Evolutionary conservation across 2,329 filamentous ascomycete species (phyloP).

Genomic region (Arthrobotrys sphaeroides): DNA sequence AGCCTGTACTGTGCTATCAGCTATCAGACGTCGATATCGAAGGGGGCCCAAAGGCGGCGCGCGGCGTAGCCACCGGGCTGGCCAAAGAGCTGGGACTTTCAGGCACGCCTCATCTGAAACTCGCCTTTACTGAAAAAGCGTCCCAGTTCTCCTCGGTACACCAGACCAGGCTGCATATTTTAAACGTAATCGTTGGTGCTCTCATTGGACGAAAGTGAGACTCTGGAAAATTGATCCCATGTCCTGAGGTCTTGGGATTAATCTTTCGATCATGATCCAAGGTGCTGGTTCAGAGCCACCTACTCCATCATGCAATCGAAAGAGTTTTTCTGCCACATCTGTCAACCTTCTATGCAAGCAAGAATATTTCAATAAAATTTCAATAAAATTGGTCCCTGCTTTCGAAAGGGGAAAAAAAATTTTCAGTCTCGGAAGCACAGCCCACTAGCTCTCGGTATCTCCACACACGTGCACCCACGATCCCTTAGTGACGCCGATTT

Average conservation of each 20-base stretch:
- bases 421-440: slow-evolving; percentile 35
- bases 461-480: slow-evolving; percentile 8
- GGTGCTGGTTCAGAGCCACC: slow-evolving; percentile 11
- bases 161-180: slow-evolving; percentile 27
- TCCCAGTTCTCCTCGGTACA: slow-evolving; percentile 7
- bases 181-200: slow-evolving; percentile 41
- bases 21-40: slow-evolving; percentile 8
- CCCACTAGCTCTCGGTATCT: slow-evolving; percentile 23
- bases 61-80: neutral
- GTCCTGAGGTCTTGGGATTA: slow-evolving; percentile 25
- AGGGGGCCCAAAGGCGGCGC: too few species aligned
- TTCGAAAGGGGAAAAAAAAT: slow-evolving; percentile 7
- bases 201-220: slow-evolving; percentile 34
- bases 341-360: neutral
- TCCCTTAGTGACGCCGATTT: slow-evolving; percentile 32
- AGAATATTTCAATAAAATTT: too few species aligned
- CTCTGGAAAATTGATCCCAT: slow-evolving; percentile 10
- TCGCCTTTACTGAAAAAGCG: slow-evolving; percentile 10
- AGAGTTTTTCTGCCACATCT: neutral
- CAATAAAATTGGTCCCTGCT: slow-evolving; percentile 20
- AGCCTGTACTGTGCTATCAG: slow-evolving; percentile 25
- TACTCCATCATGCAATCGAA: slow-evolving; percentile 4
- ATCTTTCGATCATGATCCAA: neutral
- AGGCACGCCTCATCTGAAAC: slow-evolving; percentile 39
- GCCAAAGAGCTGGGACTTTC: slow-evolving; percentile 22